Evolutionary conservation across 352 stramenopile species (phyloP).

Genomic region (Phytophthora podocarpi): DNA sequence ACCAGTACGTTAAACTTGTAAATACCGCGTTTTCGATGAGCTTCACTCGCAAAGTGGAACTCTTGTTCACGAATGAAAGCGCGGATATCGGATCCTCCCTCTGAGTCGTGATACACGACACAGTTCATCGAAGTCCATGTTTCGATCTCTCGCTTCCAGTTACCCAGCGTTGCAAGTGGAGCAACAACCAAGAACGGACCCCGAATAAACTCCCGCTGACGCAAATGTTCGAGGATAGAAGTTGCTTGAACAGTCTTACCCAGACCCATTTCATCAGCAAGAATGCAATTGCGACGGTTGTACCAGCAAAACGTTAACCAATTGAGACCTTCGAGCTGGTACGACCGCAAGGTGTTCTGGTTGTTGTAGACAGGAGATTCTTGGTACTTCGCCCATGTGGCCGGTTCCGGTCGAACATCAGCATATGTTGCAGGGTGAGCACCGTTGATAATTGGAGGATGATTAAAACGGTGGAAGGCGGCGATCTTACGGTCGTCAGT

Average conservation of each 20-base stretch:
- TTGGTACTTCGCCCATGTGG: constrained; percentile 88
- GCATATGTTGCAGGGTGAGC: constrained; percentile 83
- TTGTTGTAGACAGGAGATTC: constrained; percentile 92
- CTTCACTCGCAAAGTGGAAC: constrained; percentile 94
- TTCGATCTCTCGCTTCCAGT: constrained; percentile 99
- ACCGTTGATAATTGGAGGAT: constrained; percentile 84
- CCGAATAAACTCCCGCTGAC: constrained; percentile 90
- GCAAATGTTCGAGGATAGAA: constrained; percentile 95
- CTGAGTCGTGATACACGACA: constrained; percentile 98
- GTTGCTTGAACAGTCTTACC: constrained; percentile 93
- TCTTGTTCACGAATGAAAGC: constrained; percentile 96
- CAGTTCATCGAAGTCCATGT: constrained; percentile 99
- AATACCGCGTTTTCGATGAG: constrained; percentile 72
- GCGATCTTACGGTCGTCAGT: constrained; percentile 91
- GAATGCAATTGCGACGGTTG: constrained; percentile 94
- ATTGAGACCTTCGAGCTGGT: constrained; percentile 98
- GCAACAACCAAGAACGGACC: constrained; percentile 99
- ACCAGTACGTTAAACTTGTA: constrained; percentile 98
- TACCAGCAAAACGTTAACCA: constrained; percentile 99
- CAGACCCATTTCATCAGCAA: constrained; percentile 90
- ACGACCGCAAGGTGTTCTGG: constrained; percentile 95
- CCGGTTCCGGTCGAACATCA: constrained; percentile 80
- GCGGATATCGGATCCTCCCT: constrained; percentile 90
- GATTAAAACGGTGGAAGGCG: constrained; percentile 86
- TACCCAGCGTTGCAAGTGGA: constrained; percentile 96